A percentile compares a stretch with the other conserved stretches of the same genome.
phyloP scores from a whole-genome alignment of 495 filamentous ascomycete species.

The Pseudevernia furfuracea region DNA sequence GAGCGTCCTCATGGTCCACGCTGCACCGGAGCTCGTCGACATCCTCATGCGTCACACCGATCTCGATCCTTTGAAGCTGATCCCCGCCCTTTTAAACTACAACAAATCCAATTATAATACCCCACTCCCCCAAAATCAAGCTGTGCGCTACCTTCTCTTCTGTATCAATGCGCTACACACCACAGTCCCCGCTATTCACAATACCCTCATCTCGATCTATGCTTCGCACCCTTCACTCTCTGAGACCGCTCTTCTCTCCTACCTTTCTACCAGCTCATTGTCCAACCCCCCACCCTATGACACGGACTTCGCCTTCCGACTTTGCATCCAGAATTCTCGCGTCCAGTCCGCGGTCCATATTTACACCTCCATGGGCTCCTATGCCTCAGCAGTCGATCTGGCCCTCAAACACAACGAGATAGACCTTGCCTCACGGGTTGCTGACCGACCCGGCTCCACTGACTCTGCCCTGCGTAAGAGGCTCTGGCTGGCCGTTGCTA shows the following conservation, averaged over 20 bases:
- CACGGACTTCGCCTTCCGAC: slow-evolving; percentile 90
- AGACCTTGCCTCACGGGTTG: slow-evolving; percentile 79
- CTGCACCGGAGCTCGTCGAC: slow-evolving; percentile 74
- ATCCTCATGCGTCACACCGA: slow-evolving; percentile 88
- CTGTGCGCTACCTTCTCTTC: slow-evolving; percentile 86
- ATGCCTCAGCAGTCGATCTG: slow-evolving; percentile 83
- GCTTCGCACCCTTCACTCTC: slow-evolving; percentile 75
- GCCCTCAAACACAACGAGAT: slow-evolving; percentile 82
- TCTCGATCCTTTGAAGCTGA: slow-evolving; percentile 79
- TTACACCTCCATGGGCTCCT: slow-evolving; percentile 90
- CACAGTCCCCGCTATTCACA: slow-evolving; percentile 86
- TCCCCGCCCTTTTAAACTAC: slow-evolving; percentile 88
- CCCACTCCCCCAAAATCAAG: slow-evolving; percentile 69
- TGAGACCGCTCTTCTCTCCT: slow-evolving; percentile 75
- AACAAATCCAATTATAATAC: slow-evolving; percentile 57
- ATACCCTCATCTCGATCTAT: slow-evolving; percentile 93
- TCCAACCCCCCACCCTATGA: slow-evolving; percentile 74
- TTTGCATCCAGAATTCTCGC: slow-evolving; percentile 89
- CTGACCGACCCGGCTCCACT: slow-evolving; percentile 75
- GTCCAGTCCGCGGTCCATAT: slow-evolving; percentile 92
- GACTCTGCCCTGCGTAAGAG: slow-evolving; percentile 74
- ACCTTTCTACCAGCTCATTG: slow-evolving; percentile 68
- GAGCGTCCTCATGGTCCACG: slow-evolving; percentile 90
- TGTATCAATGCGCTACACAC: slow-evolving; percentile 83
- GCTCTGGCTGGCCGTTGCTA: slow-evolving; percentile 88